These are phyloP conservation scores for Mentha longifolia DNA, from an alignment of 257 asterid genomes.

Conservation along the genomic window DNA sequence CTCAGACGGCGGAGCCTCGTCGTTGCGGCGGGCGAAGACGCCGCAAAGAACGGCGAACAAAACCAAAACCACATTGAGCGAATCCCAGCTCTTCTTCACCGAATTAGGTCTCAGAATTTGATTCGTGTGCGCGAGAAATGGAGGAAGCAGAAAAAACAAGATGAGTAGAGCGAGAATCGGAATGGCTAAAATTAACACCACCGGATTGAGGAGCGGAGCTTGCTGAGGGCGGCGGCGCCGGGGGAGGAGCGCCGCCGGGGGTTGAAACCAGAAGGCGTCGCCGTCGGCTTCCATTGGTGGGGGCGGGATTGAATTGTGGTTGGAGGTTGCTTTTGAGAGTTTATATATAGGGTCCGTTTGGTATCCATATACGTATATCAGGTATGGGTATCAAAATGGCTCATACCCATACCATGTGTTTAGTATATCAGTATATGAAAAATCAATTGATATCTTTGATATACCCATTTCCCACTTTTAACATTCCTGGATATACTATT, in stretches of 20 bases:
- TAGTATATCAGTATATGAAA: too few relatives aligned
- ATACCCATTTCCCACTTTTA: too few relatives aligned
- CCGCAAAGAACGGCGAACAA: slow-evolving; percentile 81
- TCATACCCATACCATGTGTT: too few relatives aligned
- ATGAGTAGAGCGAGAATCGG: slow-evolving; percentile 50
- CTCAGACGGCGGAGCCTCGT: slow-evolving; percentile 44
- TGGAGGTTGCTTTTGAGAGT: slow-evolving; percentile 40
- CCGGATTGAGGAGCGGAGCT: slow-evolving; percentile 61
- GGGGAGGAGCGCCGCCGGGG: slow-evolving; percentile 51
- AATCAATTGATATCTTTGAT: too few relatives aligned
- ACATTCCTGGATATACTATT: too few relatives aligned
- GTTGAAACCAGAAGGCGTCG: slow-evolving; percentile 62
- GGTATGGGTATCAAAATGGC: too few relatives aligned
- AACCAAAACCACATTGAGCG: slow-evolving; percentile 58
- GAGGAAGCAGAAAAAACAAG: slow-evolving; percentile 58
- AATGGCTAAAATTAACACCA: slow-evolving; percentile 54
- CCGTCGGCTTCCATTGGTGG: slow-evolving; percentile 60
- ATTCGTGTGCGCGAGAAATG: slow-evolving; percentile 54
- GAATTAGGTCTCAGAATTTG: slow-evolving; percentile 69
- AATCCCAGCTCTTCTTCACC: slow-evolving; percentile 79
- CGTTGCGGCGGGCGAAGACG: slow-evolving; percentile 69
- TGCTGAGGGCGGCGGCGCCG: slow-evolving; percentile 59
- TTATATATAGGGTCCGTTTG: too few relatives aligned
- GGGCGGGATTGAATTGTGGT: slow-evolving; percentile 1
- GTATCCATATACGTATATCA: too few relatives aligned